Evolutionary conservation across 192 early-diverging fungal species (phyloP), one percentile per base, ranked within the genome.

Genomic region (Chytriomyces sp.): DNA sequence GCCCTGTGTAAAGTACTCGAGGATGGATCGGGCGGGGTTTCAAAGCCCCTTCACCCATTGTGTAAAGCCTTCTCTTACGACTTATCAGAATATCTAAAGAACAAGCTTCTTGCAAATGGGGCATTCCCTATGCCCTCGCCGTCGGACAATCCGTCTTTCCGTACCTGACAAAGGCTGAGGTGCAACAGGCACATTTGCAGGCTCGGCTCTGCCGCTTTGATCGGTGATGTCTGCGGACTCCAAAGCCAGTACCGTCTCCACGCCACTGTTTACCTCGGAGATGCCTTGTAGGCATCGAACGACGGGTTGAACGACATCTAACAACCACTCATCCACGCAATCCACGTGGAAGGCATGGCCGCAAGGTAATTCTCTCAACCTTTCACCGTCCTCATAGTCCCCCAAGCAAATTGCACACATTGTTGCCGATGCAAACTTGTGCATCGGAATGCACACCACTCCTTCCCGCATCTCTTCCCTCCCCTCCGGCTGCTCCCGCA

Each of bases 321-420:
- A n/a, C 26, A 62, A 26, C 60, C 60, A 62, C 58, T 59, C 77
- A 72, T 91, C 90, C 59, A 92, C 81, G 68, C 90, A 92, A 8
- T 82, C 81, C 10, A 66, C 37, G 74, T 92, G 90, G 71, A 86
- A 92, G 26, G 66, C 75, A 59, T 92, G 90, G 22, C 72, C 79
- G 63, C 90, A 92, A 37, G 78, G 54, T 30, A 92, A 77, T 26
- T 83, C 75, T 4, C 90, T 78, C 55, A 89, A 39, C 25, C 76
- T 81, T 26, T 89, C 89, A 28, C 88, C 87, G 10, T 64, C 75
- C 39, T 85, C 77, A 73, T 89, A 92, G 52, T 88, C 87, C 56
- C 86, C 84, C 36, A 92, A 72, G 61, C 91, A 92, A 54, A 92
- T 88, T 7, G 89, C 84, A 39, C 91, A 92, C 4, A 82, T 81